phyloP scores from a whole-genome alignment of 768 basidiomycete species.

The Agrocybe pediades region DNA sequence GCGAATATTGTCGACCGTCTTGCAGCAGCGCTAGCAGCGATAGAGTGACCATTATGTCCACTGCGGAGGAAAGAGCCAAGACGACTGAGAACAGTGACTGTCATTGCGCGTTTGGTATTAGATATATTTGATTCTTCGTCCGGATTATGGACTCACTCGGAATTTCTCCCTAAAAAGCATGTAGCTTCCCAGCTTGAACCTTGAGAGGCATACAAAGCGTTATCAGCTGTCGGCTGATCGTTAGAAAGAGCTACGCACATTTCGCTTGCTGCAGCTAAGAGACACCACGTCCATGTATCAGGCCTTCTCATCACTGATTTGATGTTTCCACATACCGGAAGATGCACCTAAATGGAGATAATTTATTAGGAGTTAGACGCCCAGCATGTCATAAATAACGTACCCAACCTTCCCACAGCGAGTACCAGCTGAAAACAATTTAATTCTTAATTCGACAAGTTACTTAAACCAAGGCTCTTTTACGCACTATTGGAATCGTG shows the following conservation, averaged over 20 bases:
- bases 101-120: too few relatives aligned
- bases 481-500: background rate
- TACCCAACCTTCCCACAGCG: background rate
- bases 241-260: background rate
- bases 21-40: background rate
- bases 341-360: too few relatives aligned
- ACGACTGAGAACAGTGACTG: background rate
- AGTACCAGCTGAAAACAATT: background rate
- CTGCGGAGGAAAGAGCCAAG: background rate
- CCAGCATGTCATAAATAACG: too few relatives aligned
- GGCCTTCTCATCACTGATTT: too few relatives aligned
- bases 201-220: background rate
- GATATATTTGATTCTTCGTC: background rate
- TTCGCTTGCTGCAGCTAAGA: background rate
- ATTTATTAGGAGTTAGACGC: too few relatives aligned
- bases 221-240: background rate
- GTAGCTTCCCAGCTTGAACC: background rate
- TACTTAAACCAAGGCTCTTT: background rate
- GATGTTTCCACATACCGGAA: too few relatives aligned
- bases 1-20: background rate
- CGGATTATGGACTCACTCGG: background rate
- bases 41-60: background rate
- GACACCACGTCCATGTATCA: too few relatives aligned
- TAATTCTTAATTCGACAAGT: background rate
- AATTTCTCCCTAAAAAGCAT: background rate